Percentiles rank a stretch among this genome's conserved stretches.
These are phyloP conservation scores for Thielaviopsis populi DNA, from an alignment of 2,329 filamentous ascomycete species.

Conservation along the genomic window DNA sequence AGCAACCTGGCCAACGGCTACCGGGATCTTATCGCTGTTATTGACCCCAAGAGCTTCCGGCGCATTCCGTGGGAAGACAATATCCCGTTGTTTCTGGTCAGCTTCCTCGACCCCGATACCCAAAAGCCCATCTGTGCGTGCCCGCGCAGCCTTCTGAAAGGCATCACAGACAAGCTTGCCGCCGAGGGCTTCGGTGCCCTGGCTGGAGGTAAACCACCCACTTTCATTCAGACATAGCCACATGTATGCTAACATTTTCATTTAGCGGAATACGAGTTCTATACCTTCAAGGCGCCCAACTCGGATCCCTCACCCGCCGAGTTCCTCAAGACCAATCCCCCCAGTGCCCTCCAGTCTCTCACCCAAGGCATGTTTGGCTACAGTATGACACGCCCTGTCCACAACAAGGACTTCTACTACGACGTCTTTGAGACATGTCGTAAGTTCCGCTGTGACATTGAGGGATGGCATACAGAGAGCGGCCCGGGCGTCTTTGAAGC, in stretches of 20 bases:
- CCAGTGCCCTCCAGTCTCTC: constrained; percentile 57
- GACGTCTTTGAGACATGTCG: constrained; percentile 68
- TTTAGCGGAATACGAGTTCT: constrained; percentile 91
- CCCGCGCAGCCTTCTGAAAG: constrained; percentile 60
- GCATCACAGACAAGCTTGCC: constrained; percentile 50
- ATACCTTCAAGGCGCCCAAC: constrained; percentile 63
- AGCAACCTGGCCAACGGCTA: constrained; percentile 88
- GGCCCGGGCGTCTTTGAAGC: constrained; percentile 93
- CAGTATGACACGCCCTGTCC: constrained; percentile 69
- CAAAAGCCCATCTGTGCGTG: constrained; percentile 58
- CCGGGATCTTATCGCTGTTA: constrained; percentile 66
- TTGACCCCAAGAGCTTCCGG: constrained; percentile 62
- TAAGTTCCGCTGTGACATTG: constrained; percentile 65
- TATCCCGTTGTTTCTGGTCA: constrained; percentile 71
- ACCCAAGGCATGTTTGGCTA: constrained; percentile 97
- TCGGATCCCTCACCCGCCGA: constrained; percentile 50
- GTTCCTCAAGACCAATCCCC: constrained; percentile 60
- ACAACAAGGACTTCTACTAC: constrained; percentile 90
- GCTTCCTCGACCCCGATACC: constrained; percentile 70
- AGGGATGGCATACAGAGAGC: constrained; percentile 92
- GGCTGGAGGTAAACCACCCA: constrained; percentile 59
- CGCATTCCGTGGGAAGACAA: constrained; percentile 85
- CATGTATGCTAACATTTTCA: not conserved
- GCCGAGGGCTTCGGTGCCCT: constrained; percentile 62
- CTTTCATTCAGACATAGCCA: not conserved